Evolutionary conservation across 495 filamentous ascomycete genomes (phyloP).

Genomic region (Talaromyces liani): DNA sequence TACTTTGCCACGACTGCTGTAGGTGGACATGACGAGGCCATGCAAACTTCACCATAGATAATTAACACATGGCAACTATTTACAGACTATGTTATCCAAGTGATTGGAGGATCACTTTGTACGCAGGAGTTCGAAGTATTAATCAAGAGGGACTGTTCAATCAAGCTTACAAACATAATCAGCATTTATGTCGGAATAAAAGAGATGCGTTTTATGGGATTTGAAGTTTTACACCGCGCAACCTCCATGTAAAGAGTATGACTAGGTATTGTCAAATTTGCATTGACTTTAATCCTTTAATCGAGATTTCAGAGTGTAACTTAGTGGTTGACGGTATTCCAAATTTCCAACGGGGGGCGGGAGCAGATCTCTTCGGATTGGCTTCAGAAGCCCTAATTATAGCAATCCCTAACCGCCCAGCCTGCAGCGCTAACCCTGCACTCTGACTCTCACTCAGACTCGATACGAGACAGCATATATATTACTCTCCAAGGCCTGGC

Average conservation of each 20-base stretch:
- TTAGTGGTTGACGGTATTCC: background rate
- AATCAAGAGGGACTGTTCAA: slow-evolving; percentile 1
- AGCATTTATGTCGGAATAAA: slow-evolving; percentile 9
- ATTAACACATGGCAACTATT: background rate
- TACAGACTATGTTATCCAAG: background rate
- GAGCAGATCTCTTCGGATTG: too few species aligned
- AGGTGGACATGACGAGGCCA: slow-evolving; percentile 36
- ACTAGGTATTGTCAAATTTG: background rate
- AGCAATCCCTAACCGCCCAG: background rate
- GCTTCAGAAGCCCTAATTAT: background rate
- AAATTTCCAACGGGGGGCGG: too few species aligned
- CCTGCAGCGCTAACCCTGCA: background rate
- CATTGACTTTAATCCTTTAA: background rate
- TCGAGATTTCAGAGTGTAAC: background rate
- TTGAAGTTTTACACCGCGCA: background rate
- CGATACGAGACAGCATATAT: background rate
- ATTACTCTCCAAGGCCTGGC: background rate
- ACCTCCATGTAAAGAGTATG: background rate
- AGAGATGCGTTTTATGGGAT: background rate
- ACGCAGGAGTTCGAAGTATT: background rate
- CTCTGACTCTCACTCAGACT: background rate
- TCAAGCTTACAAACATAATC: slow-evolving; percentile 8
- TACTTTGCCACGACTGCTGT: slow-evolving; percentile 81
- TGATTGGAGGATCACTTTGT: background rate
- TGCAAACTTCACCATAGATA: slow-evolving; percentile 42